Base-by-base conservation (phyloP, 176 grass and related monocot species). In the Lolium rigidum region DNA sequence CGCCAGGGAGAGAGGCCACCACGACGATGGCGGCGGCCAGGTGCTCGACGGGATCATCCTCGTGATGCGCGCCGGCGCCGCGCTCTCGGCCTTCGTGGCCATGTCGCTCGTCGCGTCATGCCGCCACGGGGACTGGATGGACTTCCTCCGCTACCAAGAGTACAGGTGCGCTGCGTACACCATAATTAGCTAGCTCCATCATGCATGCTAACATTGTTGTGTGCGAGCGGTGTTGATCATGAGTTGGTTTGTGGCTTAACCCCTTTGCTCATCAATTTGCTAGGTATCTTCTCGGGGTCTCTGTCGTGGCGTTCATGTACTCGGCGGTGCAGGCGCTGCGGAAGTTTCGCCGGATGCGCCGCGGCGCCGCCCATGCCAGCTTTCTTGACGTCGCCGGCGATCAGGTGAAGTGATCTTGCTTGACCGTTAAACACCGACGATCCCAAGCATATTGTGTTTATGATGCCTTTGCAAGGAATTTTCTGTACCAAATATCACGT, bases 101-200 rank as follows among this genome's bases (percentile, higher is more conserved):
- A 70, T 90, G 16, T 43, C 84, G 62, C 76, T 95, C 28, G 80
- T 95, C 38, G 93, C 88, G 11, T 90, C 91, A 0, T 92, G 92
- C 84, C 94, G 92, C 16, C 90, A 97, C 70, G 93, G 95, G 1
- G 93, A 84, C 80, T 95, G 95, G 95, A 92, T 85, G 84, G 80
- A 95, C 69, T 95, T 98, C 82, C 56, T 38, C 0, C 88, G 66
- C 18, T 95, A 98, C 82, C 91, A 79, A 38, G 93, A 98, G 75
- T 95, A 95, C 89, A 82, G 90, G 86, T 92, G 20, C n/a, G n/a
- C n/a, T n/a, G n/a, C 0, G 54, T 56, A 1, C 37, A 1, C 2
- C 24, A 57, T 39, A 58, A 10, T 52, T n/a, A n/a, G n/a, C n/a
- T 78, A 21, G 11, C 5, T 78, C 54, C 6, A 6, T 54, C 74